phyloP scores from a whole-genome alignment of 2,329 filamentous ascomycete species.

The Arthrobotrys entomopaga region DNA sequence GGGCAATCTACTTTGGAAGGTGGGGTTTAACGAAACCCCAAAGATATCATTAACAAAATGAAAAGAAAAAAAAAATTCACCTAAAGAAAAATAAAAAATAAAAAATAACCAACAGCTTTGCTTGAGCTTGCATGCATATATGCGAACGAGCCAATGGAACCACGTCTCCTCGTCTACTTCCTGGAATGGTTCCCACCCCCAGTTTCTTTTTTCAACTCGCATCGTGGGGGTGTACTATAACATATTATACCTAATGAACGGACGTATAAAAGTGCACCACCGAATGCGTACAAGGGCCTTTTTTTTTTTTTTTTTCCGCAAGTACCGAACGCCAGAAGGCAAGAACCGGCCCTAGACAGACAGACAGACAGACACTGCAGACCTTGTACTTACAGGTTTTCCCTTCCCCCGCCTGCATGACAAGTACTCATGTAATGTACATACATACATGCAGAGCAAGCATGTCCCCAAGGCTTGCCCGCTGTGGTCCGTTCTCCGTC shows the following conservation, averaged over 20 bases:
- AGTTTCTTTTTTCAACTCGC: slow-evolving; percentile 53
- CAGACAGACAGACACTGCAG: no score
- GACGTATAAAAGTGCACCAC: no score
- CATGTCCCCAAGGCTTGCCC: slow-evolving; percentile 42
- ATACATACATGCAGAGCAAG: slow-evolving; percentile 46
- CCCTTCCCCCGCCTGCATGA: slow-evolving; percentile 37
- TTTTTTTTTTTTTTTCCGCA: no score
- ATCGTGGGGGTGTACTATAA: slow-evolving; percentile 37
- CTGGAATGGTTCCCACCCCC: slow-evolving; percentile 10
- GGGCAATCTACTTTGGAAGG: slow-evolving; percentile 56
- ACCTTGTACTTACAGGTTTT: background rate
- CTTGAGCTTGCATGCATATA: slow-evolving; percentile 44
- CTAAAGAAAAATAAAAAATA: slow-evolving; percentile 26
- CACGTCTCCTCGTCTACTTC: slow-evolving; percentile 44
- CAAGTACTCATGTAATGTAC: background rate
- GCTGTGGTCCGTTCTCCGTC: slow-evolving; percentile 30
- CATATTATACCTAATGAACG: background rate
- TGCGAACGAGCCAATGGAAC: slow-evolving; percentile 55
- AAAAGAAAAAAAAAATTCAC: slow-evolving; percentile 34
- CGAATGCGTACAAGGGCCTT: background rate
- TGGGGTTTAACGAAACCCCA: slow-evolving; percentile 28
- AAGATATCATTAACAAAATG: slow-evolving; percentile 38
- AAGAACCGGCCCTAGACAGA: slow-evolving; percentile 35
- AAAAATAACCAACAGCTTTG: slow-evolving; percentile 32
- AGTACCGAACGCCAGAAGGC: slow-evolving; percentile 26